Percentiles rank a stretch among this genome's conserved stretches.
Conservation (phyloP, 2,329 filamentous ascomycete genomes). For the Fusarium sp. region DNA sequence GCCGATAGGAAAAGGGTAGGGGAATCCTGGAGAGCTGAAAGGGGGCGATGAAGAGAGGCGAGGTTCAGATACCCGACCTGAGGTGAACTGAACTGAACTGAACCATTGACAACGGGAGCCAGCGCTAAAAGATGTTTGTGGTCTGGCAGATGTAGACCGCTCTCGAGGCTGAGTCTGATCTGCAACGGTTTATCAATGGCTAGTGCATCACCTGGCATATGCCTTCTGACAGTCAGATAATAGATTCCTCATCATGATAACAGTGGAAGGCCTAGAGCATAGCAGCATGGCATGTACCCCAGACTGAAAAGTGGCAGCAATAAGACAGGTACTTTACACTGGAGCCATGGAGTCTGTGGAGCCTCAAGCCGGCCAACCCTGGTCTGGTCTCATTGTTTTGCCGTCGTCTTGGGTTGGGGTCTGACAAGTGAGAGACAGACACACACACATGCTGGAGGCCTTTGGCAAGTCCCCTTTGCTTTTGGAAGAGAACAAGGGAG, state of each 20-base stretch:
- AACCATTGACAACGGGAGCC: background rate
- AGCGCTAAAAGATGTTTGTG: background rate
- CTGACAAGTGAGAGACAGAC: background rate
- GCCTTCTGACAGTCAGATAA: background rate
- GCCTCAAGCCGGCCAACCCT: constrained; percentile 10
- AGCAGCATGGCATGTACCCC: constrained; percentile 33
- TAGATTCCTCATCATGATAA: background rate
- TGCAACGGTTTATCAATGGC: constrained; percentile 7
- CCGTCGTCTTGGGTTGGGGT: background rate
- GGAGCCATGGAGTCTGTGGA: constrained; percentile 29
- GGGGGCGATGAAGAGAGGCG: constrained; percentile 28
- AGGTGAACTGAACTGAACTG: background rate
- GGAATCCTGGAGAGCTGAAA: constrained; percentile 18
- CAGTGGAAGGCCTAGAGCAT: constrained; percentile 13
- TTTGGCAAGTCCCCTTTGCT: background rate
- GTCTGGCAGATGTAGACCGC: constrained; percentile 2
- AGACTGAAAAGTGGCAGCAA: constrained; percentile 35
- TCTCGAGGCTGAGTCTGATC: constrained; percentile 28
- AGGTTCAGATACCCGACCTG: constrained; percentile 12
- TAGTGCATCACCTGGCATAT: constrained; percentile 20
- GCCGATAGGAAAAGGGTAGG: background rate
- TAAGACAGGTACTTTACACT: constrained; percentile 11
- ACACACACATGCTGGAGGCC: background rate
- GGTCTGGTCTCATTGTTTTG: constrained; percentile 20
- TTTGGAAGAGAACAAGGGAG: background rate